Evolutionary conservation across 768 basidiomycete species (phyloP).

Genomic region (Leccinum broughii): DNA sequence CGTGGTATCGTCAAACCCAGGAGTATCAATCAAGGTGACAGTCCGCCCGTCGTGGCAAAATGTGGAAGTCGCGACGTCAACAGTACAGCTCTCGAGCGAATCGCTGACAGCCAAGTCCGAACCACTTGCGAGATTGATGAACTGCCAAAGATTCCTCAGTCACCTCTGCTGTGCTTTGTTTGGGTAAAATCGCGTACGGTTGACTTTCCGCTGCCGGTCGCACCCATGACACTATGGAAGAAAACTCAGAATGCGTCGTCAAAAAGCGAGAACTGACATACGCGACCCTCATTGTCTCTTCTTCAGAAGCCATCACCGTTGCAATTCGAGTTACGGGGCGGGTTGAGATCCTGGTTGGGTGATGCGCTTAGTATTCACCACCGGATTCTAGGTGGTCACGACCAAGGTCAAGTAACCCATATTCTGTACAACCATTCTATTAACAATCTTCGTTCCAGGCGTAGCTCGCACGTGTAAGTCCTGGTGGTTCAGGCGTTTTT

Average conservation of each 20-base stretch:
- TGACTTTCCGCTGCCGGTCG: constrained; percentile 27
- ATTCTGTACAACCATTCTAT: constrained; percentile 6
- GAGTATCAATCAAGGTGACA: constrained; percentile 56
- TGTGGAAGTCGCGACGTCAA: constrained; percentile 33
- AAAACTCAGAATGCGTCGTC: constrained; percentile 1
- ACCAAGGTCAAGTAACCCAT: not conserved
- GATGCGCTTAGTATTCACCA: not conserved
- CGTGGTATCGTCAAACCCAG: constrained; percentile 57
- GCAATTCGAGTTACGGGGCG: not conserved
- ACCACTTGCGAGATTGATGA: constrained; percentile 22
- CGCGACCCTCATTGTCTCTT: constrained; percentile 21
- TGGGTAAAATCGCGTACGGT: constrained; percentile 14
- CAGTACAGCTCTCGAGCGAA: constrained; percentile 28
- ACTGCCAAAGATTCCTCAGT: constrained; percentile 11
- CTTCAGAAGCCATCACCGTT: constrained; percentile 10
- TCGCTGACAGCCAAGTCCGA: constrained; percentile 24
- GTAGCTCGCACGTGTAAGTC: not conserved
- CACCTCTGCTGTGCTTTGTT: not conserved
- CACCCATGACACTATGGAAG: constrained; percentile 22
- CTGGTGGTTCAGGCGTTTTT: constrained; percentile 5
- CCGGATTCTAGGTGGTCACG: not conserved
- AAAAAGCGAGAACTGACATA: constrained; percentile 7
- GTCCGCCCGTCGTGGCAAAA: constrained; percentile 44
- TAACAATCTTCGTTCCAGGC: not conserved
- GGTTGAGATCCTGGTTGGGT: not conserved